Evolutionary conservation across 1,139 yeast species (phyloP).

Genomic region (Saccharomyces pastorianus): DNA sequence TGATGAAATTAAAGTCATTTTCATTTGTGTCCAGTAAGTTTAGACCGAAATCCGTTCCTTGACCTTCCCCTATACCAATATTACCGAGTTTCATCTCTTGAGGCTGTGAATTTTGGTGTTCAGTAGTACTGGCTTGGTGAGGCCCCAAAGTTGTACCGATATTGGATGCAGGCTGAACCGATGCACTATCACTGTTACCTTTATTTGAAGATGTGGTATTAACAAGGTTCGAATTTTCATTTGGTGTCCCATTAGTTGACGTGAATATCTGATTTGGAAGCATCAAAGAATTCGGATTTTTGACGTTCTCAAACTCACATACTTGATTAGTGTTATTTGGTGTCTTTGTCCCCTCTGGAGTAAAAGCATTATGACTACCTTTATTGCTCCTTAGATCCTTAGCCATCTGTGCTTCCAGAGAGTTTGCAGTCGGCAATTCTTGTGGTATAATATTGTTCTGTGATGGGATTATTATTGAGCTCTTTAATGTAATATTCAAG

Average conservation of each 20-base stretch:
- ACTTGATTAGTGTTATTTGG: neutral
- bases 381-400: neutral
- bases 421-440: neutral
- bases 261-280: neutral
- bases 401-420: neutral
- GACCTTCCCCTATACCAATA: neutral
- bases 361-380: neutral
- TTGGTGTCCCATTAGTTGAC: neutral
- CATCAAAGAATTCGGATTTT: neutral
- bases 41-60: conserved; percentile 11
- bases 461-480: neutral
- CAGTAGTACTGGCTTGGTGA: neutral
- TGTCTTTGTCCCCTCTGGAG: neutral
- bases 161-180: neutral
- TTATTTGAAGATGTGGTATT: neutral
- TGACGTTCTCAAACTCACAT: neutral
- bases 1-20: conserved; percentile 20
- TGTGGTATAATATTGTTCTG: neutral
- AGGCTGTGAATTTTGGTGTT: neutral
- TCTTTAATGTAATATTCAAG: neutral
- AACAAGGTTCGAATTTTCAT: neutral
- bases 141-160: neutral
- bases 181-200: neutral
- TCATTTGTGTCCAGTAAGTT: conserved; percentile 18
- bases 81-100: neutral